Evolutionary conservation across 1,284 basidiomycete genomes (phyloP), one percentile per base, ranked within the genome.

Genomic region (Cryptococcus depauperatus): DNA sequence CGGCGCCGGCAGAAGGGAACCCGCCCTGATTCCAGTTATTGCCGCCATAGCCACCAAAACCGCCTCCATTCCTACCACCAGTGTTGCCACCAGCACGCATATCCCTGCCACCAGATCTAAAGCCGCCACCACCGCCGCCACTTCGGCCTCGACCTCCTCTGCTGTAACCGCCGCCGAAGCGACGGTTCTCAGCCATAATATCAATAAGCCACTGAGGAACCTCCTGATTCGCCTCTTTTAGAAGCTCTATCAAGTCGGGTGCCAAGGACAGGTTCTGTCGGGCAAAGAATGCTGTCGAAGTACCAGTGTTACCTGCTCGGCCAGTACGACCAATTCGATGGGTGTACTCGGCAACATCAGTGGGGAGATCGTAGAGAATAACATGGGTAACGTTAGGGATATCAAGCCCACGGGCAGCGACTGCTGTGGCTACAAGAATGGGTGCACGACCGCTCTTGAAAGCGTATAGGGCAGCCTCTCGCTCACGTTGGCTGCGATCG

Each of bases 341-440:
- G 40, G 95, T 92, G 72, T 96, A 96, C 72, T 96, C 95, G 66
- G 98, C 93, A 52, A 99, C 93, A 73, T 99, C 93, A 52, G 85
- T 86, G 16, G 93, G 93, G n/a, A 99, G 76, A 71, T 98, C 95
- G 74, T 96, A 98, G 73, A 70, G 60, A 75, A 98, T 79, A 62
- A 99, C 93, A 71, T 98, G 95, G 25, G 89, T 96, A 63, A 99
- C 93, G 72, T 99, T 95, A 59, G 95, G 95, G 60, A 99, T 98
- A 76, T 99, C 93, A 61, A 99, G 82, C 71, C 93, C 93, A 78
- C 95, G 90, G 49, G 95, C 93, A 42, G 93, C 93, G 50, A 99
- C 95, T 45, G 93, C 95, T 23, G 95, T 98, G 38, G 93, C 93
- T 51, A 98, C 93, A 69, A 99, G 79, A 72, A 98, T 86, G 41